A percentile compares a stretch with the other conserved stretches of the same genome.
These are phyloP conservation scores for Agapanthus africanus DNA, from an alignment of 106 monocot species.

Conservation along the genomic window DNA sequence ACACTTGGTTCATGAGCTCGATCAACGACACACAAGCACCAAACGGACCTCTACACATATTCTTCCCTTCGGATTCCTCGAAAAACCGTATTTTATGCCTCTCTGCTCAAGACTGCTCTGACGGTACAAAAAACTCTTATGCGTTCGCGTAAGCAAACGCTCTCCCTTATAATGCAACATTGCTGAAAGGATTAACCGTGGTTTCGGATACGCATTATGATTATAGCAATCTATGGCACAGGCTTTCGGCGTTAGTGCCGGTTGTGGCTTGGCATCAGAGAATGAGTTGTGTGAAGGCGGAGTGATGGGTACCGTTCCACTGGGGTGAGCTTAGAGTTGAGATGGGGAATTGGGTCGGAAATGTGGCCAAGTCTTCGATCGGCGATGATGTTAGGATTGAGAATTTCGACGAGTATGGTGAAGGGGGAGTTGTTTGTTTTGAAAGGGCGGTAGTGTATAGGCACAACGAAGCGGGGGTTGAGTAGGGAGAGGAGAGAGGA, in stretches of 20 bases:
- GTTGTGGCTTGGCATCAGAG: constrained; percentile 50
- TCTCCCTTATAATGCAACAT: constrained; percentile 36
- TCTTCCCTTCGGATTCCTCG: constrained; percentile 54
- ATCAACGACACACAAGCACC: constrained; percentile 38
- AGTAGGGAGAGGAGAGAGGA: constrained; percentile 11
- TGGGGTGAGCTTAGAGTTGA: constrained; percentile 47
- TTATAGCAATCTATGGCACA: constrained; percentile 68
- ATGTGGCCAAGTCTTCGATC: constrained; percentile 22
- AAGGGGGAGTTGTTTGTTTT: constrained; percentile 40
- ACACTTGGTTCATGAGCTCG: constrained; percentile 86
- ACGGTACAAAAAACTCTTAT: constrained; percentile 60
- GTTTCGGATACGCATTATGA: constrained; percentile 69
- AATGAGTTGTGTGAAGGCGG: constrained; percentile 27
- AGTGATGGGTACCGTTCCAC: constrained; percentile 67
- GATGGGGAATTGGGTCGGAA: constrained; percentile 47
- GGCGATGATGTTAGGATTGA: constrained; percentile 30
- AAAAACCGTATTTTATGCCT: constrained; percentile 19
- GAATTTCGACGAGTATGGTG: neutral
- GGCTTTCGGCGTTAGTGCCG: constrained; percentile 39
- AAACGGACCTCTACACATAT: constrained; percentile 29
- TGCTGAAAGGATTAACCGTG: constrained; percentile 47
- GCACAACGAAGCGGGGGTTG: constrained; percentile 42
- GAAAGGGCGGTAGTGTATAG: constrained; percentile 76
- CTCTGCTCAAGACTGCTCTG: constrained; percentile 20
- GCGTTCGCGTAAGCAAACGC: constrained; percentile 53